Conservation (phyloP, 495 filamentous ascomycete species). For the Annulohypoxylon maeteangense region DNA sequence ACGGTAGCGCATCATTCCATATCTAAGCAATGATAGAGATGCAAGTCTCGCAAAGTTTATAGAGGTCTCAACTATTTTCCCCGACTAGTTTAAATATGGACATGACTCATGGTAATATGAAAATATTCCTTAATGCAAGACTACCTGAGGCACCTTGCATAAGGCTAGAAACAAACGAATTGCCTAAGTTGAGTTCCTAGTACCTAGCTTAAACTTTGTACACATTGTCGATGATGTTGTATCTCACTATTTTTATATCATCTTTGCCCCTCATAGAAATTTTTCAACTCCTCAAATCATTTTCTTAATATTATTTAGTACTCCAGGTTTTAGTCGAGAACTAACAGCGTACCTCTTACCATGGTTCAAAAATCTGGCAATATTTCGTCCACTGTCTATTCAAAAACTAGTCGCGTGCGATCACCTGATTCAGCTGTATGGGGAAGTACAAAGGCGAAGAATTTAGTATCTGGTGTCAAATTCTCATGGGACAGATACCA, state of each 20-base stretch:
- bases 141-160: neutral
- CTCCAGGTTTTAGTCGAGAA: neutral
- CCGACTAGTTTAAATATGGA: neutral
- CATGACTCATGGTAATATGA: neutral
- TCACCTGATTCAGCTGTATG: constrained; percentile 27
- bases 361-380: constrained; percentile 4
- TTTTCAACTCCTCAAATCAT: neutral
- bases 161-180: neutral
- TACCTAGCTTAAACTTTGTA: neutral
- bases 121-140: neutral
- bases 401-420: neutral
- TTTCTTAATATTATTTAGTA: neutral
- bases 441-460: constrained; percentile 6
- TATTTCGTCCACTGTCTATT: neutral
- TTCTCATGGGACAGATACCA: constrained; percentile 34
- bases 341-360: neutral
- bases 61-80: neutral
- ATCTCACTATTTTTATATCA: neutral
- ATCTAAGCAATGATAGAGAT: neutral
- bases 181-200: neutral
- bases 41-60: neutral
- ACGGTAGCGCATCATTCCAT: neutral
- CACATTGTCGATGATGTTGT: neutral
- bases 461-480: constrained; percentile 16
- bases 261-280: neutral